Conservation (phyloP, 192 early-diverging fungal species). For the Haplosporangium gracile region DNA sequence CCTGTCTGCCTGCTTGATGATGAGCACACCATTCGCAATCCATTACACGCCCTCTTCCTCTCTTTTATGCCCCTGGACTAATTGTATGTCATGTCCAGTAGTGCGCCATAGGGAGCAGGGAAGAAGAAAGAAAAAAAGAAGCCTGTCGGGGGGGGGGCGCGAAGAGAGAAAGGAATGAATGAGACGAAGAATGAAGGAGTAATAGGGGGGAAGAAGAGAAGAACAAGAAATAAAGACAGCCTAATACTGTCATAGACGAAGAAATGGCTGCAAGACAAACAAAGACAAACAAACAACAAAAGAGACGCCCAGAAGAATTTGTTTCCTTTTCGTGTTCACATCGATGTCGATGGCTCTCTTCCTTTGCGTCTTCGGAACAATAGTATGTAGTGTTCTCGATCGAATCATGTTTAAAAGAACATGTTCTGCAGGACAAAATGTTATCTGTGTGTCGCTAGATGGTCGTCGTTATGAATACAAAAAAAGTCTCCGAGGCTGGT, state of each 20-base stretch:
- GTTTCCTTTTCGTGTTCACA: too few species aligned
- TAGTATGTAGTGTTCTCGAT: neutral
- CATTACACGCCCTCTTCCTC: neutral
- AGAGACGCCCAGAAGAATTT: too few species aligned
- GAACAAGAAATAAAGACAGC: too few species aligned
- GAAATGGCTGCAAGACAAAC: too few species aligned
- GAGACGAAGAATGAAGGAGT: too few species aligned
- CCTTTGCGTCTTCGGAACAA: neutral
- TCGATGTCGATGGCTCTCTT: too few species aligned
- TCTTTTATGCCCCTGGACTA: neutral
- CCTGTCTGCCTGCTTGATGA: neutral
- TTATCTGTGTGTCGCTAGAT: too few species aligned
- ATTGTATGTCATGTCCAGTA: neutral
- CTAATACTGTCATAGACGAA: neutral
- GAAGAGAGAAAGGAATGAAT: too few species aligned
- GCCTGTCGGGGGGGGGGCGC: too few species aligned
- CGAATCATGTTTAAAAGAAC: too few species aligned
- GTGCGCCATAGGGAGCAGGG: neutral
- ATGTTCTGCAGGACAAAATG: too few species aligned
- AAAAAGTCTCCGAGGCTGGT: neutral
- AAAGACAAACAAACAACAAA: too few species aligned
- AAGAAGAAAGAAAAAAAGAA: neutral
- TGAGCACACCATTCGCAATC: neutral
- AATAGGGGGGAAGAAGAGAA: neutral
- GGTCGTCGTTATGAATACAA: neutral